Evolutionary conservation across 495 filamentous ascomycete species (phyloP).

Genomic region (Hypomontagnella submonticulosa): DNA sequence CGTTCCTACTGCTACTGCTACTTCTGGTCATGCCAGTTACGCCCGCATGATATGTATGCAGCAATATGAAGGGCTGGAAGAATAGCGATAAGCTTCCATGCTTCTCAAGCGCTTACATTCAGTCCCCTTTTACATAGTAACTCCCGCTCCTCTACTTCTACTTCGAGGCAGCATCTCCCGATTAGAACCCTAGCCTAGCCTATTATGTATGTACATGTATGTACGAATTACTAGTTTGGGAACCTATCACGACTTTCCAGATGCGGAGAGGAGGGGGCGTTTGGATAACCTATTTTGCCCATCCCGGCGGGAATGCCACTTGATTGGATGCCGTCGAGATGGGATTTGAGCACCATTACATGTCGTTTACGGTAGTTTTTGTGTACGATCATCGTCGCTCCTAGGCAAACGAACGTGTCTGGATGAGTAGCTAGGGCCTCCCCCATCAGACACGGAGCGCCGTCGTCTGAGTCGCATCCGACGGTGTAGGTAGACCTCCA

Average conservation of each 20-base stretch:
- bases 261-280: conserved; percentile 23
- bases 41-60: conserved; percentile 16
- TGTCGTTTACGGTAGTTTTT: conserved; percentile 30
- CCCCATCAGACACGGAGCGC: conserved; percentile 25
- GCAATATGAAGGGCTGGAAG: conserved; percentile 10
- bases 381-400: conserved; percentile 33
- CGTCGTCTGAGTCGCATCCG: conserved; percentile 31
- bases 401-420: conserved; percentile 24
- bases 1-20: conserved; percentile 10
- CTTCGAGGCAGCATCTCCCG: conserved; percentile 30
- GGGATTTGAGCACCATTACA: conserved; percentile 40
- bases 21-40: neutral
- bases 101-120: conserved; percentile 21
- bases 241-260: conserved; percentile 29
- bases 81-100: conserved; percentile 20
- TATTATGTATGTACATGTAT: conserved; percentile 32
- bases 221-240: conserved; percentile 28
- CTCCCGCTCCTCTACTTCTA: conserved; percentile 21
- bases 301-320: conserved; percentile 28
- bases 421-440: conserved; percentile 26
- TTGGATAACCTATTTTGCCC: conserved; percentile 25
- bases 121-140: neutral
- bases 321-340: conserved; percentile 46
- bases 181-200: conserved; percentile 37
- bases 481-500: conserved; percentile 24